Conservation (phyloP, 768 basidiomycete genomes). For the Mycena vitilis region DNA sequence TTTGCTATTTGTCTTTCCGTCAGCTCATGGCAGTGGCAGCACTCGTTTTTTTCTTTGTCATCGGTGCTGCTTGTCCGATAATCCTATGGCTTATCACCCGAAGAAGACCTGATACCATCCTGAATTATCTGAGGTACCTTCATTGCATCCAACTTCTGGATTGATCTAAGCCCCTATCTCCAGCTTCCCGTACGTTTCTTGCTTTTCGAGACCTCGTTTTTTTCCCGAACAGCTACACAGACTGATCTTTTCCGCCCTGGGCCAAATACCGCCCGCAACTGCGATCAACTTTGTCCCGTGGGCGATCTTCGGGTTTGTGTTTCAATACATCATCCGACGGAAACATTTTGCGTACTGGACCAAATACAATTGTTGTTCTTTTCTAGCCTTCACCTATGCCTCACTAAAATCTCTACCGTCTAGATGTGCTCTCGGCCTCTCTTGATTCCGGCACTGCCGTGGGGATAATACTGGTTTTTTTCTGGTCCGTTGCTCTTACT, state of each 20-base stretch:
- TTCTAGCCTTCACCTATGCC: background rate
- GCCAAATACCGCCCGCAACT: conserved; percentile 82
- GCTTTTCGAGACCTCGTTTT: background rate
- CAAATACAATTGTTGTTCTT: conserved; percentile 77
- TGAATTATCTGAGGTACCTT: conserved; percentile 74
- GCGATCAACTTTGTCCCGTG: conserved; percentile 89
- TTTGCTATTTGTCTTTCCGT: background rate
- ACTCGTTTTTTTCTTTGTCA: conserved; percentile 77
- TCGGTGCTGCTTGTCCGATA: conserved; percentile 75
- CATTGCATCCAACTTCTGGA: background rate
- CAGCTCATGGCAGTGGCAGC: conserved; percentile 44
- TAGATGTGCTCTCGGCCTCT: conserved; percentile 81
- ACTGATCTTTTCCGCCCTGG: conserved; percentile 77
- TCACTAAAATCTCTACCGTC: background rate
- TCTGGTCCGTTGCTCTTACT: conserved; percentile 58
- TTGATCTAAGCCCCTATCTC: conserved; percentile 19
- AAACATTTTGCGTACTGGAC: conserved; percentile 80
- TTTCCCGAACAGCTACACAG: conserved; percentile 43
- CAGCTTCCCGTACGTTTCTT: conserved; percentile 59
- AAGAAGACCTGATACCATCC: conserved; percentile 69
- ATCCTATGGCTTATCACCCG: conserved; percentile 71
- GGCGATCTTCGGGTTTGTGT: conserved; percentile 80
- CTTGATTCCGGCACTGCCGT: conserved; percentile 80
- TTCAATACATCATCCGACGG: conserved; percentile 78
- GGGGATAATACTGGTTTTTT: conserved; percentile 75